Evolutionary conservation across 305 asterid genomes (phyloP).

Genomic region (Euphrasia arctica): DNA sequence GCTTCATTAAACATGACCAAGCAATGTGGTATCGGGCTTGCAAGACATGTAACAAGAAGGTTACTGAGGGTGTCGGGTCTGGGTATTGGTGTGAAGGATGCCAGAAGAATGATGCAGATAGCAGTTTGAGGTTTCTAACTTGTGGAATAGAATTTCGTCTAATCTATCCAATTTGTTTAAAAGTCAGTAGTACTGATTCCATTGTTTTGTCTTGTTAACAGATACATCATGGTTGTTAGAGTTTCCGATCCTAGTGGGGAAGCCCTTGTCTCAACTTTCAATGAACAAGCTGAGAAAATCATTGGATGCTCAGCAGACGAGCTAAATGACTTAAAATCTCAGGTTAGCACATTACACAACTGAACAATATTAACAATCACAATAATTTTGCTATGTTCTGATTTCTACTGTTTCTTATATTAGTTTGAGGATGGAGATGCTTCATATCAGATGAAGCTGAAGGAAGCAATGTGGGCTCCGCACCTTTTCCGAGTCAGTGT

Average conservation of each 20-base stretch:
- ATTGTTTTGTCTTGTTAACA: constrained; percentile 24
- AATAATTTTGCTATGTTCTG: neutral
- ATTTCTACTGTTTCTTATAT: neutral
- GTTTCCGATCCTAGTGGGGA: constrained; percentile 89
- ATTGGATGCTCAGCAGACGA: constrained; percentile 81
- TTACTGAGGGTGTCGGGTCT: constrained; percentile 64
- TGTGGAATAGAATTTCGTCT: neutral
- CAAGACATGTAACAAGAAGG: constrained; percentile 87
- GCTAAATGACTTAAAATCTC: constrained; percentile 60
- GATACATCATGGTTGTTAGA: constrained; percentile 67
- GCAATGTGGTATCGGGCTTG: constrained; percentile 96
- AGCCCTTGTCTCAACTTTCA: constrained; percentile 68
- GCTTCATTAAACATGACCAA: constrained; percentile 77
- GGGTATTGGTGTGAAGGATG: constrained; percentile 92
- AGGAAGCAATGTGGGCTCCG: constrained; percentile 74
- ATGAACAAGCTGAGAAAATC: constrained; percentile 72
- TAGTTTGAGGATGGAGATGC: constrained; percentile 49
- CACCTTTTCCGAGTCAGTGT: constrained; percentile 78
- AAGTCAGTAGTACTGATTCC: neutral
- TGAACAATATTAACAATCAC: neutral
- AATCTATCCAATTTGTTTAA: neutral
- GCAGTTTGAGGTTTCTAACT: constrained; percentile 62
- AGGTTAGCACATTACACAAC: constrained; percentile 35
- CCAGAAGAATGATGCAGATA: constrained; percentile 52
- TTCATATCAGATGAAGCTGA: constrained; percentile 56